Evolutionary conservation across 1,284 basidiomycete species (phyloP), one percentile per base, ranked within the genome.

Genomic region (Bothia castanella): DNA sequence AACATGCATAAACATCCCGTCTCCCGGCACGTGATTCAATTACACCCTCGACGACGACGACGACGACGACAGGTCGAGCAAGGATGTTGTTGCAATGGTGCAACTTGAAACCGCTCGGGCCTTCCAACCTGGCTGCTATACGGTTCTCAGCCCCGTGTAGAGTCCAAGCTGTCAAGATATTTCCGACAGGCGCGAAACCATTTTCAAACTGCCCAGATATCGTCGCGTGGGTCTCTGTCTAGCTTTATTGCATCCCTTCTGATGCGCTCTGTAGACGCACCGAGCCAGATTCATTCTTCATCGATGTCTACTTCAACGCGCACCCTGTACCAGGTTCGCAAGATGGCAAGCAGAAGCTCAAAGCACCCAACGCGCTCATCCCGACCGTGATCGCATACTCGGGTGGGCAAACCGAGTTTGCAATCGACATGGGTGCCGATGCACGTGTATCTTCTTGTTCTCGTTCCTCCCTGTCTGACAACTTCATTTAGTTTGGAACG

Each of bases 301-400:
- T 88, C 16, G 78, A 89, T 50, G 69, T 89, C 4, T 87, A 80
- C 63, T 83, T 90, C 69, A 89, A 89, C 67, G 83, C 77, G 52
- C 63, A 80, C 64, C 64, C 74, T 59, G 47, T 76, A 60, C 46
- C 63, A 55, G 51, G 56, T 29, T 60, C 71, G 11, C 72, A 74
- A 17, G 77, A 78, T 55, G 74, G 76, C 14, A 85, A 82, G 58
- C 77, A 77, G 52, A 78, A 72, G 51, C 76, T 76, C 41, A 78
- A 76, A 58, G 72, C 81, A 0, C 72, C 76, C 23, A 91, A 91
- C 72, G 80, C 79, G 6, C 75, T 91, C 13, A 77, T 86, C n/a
- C 82, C 84, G 4, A 85, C 85, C 8, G 71, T 76, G 11, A 76
- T 91, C 41, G 80, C 84, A 0, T 90, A 89, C 66, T 72, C 82